phyloP scores from a whole-genome alignment of 495 filamentous ascomycete genomes.

The Cercophora scortea region DNA sequence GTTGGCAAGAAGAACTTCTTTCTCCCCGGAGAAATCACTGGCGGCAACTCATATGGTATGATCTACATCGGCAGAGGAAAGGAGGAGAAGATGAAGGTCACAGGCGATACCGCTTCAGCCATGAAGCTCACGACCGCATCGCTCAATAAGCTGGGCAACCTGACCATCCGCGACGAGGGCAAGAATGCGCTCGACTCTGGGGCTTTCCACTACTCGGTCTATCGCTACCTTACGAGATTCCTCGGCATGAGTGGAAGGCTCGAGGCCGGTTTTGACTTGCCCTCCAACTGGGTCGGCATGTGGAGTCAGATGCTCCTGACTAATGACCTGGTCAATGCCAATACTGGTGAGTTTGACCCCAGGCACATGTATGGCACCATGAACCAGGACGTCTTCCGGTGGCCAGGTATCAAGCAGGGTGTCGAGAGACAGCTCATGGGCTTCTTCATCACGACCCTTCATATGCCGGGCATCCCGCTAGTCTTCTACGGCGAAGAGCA shows the following conservation, averaged over 20 bases:
- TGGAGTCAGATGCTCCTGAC: slow-evolving; percentile 57
- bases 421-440: slow-evolving; percentile 54
- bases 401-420: slow-evolving; percentile 56
- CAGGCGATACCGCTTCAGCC: slow-evolving; percentile 47
- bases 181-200: slow-evolving; percentile 51
- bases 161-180: slow-evolving; percentile 39
- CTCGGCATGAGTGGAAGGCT: slow-evolving; percentile 54
- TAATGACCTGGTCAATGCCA: slow-evolving; percentile 61
- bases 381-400: slow-evolving; percentile 65
- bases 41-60: slow-evolving; percentile 52
- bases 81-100: slow-evolving; percentile 44
- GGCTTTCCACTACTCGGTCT: slow-evolving; percentile 64
- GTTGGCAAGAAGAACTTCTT: slow-evolving; percentile 58
- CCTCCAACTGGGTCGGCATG: slow-evolving; percentile 51
- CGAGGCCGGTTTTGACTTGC: slow-evolving; percentile 50
- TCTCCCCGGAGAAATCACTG: slow-evolving; percentile 55
- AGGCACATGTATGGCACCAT: slow-evolving; percentile 64
- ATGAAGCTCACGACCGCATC: slow-evolving; percentile 44
- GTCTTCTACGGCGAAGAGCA: slow-evolving; percentile 65
- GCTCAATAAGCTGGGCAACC: slow-evolving; percentile 28
- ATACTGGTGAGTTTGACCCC: slow-evolving; percentile 62
- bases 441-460: slow-evolving; percentile 54
- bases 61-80: slow-evolving; percentile 57
- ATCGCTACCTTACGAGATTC: slow-evolving; percentile 59
- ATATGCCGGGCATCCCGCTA: slow-evolving; percentile 58